phyloP scores from a whole-genome alignment of 306 rosid genomes.

The Gastrolobium bilobum region DNA sequence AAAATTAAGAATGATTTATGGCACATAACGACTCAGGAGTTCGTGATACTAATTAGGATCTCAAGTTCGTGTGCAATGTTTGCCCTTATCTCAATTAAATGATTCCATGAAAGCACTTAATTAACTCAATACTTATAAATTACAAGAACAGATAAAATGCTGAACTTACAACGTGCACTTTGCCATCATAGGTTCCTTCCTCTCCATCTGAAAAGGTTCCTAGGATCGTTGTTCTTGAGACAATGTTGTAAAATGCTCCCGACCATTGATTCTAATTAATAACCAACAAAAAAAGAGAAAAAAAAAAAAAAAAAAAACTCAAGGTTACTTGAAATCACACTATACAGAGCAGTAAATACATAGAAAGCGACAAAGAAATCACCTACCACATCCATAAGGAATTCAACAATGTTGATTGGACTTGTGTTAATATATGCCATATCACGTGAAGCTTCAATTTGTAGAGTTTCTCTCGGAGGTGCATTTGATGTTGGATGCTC shows the following conservation, averaged over 20 bases:
- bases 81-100: not conserved
- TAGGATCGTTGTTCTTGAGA: slow-evolving; percentile 50
- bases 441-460: slow-evolving; percentile 63
- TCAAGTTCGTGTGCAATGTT: not conserved
- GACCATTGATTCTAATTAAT: slow-evolving; percentile 62
- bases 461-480: not conserved
- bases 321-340: not conserved
- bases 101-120: not conserved
- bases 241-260: slow-evolving; percentile 54
- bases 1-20: not conserved
- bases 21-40: not conserved
- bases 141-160: not conserved
- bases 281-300: not conserved
- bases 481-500: not conserved
- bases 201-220: slow-evolving; percentile 51
- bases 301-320: not conserved
- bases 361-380: not conserved
- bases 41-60: not conserved
- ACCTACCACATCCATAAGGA: slow-evolving; percentile 70
- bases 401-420: slow-evolving; percentile 50
- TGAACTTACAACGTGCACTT: slow-evolving; percentile 66
- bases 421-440: slow-evolving; percentile 34
- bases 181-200: slow-evolving; percentile 56
- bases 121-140: not conserved
- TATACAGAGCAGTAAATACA: not conserved